Evolutionary conservation across 2,329 filamentous ascomycete species (phyloP).

Genomic region (Phaeosphaeriaceae sp.): DNA sequence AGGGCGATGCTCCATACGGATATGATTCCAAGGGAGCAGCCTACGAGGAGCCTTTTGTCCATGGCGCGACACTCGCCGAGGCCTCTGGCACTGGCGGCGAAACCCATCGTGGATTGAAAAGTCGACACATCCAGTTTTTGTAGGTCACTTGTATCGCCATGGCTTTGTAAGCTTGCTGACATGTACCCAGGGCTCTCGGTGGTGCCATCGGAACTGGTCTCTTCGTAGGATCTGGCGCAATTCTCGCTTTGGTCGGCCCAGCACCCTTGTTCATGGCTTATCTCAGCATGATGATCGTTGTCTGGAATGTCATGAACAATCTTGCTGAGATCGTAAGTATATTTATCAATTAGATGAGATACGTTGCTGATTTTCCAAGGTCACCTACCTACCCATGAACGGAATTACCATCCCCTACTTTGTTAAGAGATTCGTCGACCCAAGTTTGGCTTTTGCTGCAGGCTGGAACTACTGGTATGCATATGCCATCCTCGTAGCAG

Average conservation of each 20-base stretch:
- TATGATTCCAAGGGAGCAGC: constrained; percentile 22
- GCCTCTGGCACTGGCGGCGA: constrained; percentile 40
- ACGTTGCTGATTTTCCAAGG: constrained; percentile 3
- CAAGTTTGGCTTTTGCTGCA: constrained; percentile 47
- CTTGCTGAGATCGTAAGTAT: constrained; percentile 40
- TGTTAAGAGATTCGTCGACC: constrained; percentile 58
- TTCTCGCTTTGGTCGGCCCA: constrained; percentile 42
- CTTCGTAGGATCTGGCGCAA: constrained; percentile 46
- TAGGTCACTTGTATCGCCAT: constrained; percentile 15
- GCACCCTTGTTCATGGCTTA: constrained; percentile 49
- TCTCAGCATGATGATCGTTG: constrained; percentile 47
- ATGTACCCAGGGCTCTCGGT: constrained; percentile 61
- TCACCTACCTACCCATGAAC: constrained; percentile 50
- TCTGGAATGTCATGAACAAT: constrained; percentile 52
- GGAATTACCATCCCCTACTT: constrained; percentile 50
- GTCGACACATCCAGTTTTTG: constrained; percentile 49
- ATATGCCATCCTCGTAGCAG: constrained; percentile 45
- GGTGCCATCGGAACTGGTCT: constrained; percentile 60
- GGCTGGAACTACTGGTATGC: constrained; percentile 44
- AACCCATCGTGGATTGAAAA: constrained; percentile 47
- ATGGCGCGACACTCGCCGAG: constrained; percentile 37
- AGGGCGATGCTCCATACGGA: constrained; percentile 28
- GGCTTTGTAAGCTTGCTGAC: not conserved
- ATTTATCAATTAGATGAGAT: not conserved
- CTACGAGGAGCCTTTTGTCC: constrained; percentile 34